Evolutionary conservation across 2,329 filamentous ascomycete species (phyloP), one percentile per base, ranked within the genome.

Genomic region (Epichloe typhina): DNA sequence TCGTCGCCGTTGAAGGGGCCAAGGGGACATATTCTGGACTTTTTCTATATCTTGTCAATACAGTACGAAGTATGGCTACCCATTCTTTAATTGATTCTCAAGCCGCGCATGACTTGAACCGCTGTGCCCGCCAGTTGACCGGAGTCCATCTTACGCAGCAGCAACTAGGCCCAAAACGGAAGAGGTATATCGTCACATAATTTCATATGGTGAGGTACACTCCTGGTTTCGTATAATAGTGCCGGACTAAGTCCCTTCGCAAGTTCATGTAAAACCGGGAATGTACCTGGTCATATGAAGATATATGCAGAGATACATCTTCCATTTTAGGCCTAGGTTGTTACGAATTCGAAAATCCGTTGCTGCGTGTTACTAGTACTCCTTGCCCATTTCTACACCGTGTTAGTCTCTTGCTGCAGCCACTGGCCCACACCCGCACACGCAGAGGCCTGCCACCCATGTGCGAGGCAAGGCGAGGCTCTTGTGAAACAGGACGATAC

Each of bases 381-480:
- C 67, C 55, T 80, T 66, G 5, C 80, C 81, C 76, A 85, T 84
- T 65, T 86, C 82, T 9, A 84, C 78, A 0, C 82, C 83, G 7
- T 5, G 17, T 12, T 42, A n/a, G 40, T 42, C 17, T 42, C n/a
- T 19, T 12, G 40, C 40, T 42, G n/a, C 40, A 11, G 40, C 40
- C 17, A 26, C 26, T 26, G 26, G 26, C 26, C 26, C 26, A 42
- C 15, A 13, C n/a, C 23, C n/a, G 26, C 26, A 31, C 26, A 31
- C 3, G 17, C 40, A 42, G 23, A 42, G 21, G 21, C 40, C 40
- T 6, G 37, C 17, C 40, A 23, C 9, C 40, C 17, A 38, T 31
- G 7, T 31, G 13, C 37, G 12, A 38, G 37, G 37, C 37, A 38
- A 38, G 37, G 37, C 37, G n/a, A 38, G 37, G 40, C 40, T 19